These are phyloP conservation scores for Saccharomyces hybrid DNA, from an alignment of 1,139 yeast genomes.

Conservation along the genomic window DNA sequence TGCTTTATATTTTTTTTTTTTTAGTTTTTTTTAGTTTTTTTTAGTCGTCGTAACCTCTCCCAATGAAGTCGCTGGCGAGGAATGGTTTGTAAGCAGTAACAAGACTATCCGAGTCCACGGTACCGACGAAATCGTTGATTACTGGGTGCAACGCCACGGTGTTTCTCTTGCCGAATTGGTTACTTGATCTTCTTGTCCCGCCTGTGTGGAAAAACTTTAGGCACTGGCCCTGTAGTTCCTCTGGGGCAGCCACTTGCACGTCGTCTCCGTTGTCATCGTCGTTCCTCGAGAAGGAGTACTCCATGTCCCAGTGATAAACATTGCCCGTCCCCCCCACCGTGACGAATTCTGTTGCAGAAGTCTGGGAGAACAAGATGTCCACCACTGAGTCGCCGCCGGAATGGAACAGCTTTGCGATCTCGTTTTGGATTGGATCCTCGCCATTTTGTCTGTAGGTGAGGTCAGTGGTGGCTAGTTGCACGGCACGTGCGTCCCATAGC, in stretches of 20 bases:
- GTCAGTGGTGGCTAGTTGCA: slow-evolving; percentile 21
- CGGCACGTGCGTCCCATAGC: slow-evolving; percentile 31
- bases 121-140: slow-evolving; percentile 21
- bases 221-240: slow-evolving; percentile 26
- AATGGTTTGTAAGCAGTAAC: slow-evolving; percentile 24
- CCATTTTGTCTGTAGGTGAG: slow-evolving; percentile 24
- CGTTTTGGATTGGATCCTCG: slow-evolving; percentile 26
- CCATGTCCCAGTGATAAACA: slow-evolving; percentile 32
- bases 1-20: neutral
- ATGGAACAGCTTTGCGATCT: slow-evolving; percentile 24
- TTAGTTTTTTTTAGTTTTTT: neutral
- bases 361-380: slow-evolving; percentile 26
- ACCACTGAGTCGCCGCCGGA: slow-evolving; percentile 29
- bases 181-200: slow-evolving; percentile 22
- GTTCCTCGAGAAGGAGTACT: slow-evolving; percentile 20
- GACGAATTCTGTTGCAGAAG: slow-evolving; percentile 26
- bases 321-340: slow-evolving; percentile 30
- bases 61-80: slow-evolving; percentile 13
- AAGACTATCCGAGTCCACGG: slow-evolving; percentile 23
- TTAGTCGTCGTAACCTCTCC: slow-evolving; percentile 10
- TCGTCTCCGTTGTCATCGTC: slow-evolving; percentile 22
- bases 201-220: slow-evolving; percentile 28
- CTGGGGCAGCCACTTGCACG: slow-evolving; percentile 14
- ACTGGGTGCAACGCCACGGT: slow-evolving; percentile 25
- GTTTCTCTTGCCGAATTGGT: slow-evolving; percentile 16